Conservation (phyloP, 305 asterid species). For the Fraxinus platypoda region DNA sequence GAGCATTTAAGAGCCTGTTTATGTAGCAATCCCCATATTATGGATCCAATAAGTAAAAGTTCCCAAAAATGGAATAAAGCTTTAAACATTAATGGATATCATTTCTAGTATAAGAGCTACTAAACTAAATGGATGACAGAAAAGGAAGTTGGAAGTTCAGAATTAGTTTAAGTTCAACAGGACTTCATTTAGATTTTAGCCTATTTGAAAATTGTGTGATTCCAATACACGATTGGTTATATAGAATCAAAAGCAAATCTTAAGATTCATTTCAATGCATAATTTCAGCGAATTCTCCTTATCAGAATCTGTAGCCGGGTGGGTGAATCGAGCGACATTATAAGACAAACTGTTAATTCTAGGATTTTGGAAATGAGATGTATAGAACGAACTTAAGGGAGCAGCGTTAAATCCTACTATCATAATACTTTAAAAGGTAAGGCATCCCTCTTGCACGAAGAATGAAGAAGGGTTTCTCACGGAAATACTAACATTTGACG, state of each 20-base stretch:
- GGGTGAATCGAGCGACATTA: not conserved
- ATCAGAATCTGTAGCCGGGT: not conserved
- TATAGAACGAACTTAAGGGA: not conserved
- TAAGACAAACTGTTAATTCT: not conserved
- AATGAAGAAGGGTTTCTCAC: slow-evolving; percentile 11
- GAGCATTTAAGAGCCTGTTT: not conserved
- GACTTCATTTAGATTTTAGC: not conserved
- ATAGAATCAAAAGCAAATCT: not conserved
- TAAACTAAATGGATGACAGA: not conserved
- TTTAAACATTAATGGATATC: not conserved
- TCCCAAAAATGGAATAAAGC: not conserved
- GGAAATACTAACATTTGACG: slow-evolving; percentile 54
- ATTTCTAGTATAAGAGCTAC: not conserved
- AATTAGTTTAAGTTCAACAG: not conserved
- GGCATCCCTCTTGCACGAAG: slow-evolving; percentile 3
- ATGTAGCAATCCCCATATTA: not conserved
- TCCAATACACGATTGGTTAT: not conserved
- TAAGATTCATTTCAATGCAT: not conserved
- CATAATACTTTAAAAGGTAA: not conserved
- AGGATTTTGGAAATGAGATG: not conserved
- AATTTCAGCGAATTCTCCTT: not conserved
- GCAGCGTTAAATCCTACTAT: not conserved
- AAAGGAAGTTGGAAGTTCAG: not conserved
- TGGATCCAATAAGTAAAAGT: not conserved
- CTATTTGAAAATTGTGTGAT: not conserved